These are phyloP conservation scores for Tubosaeta brunneosetosa DNA, from an alignment of 768 basidiomycete genomes.

Conservation along the genomic window DNA sequence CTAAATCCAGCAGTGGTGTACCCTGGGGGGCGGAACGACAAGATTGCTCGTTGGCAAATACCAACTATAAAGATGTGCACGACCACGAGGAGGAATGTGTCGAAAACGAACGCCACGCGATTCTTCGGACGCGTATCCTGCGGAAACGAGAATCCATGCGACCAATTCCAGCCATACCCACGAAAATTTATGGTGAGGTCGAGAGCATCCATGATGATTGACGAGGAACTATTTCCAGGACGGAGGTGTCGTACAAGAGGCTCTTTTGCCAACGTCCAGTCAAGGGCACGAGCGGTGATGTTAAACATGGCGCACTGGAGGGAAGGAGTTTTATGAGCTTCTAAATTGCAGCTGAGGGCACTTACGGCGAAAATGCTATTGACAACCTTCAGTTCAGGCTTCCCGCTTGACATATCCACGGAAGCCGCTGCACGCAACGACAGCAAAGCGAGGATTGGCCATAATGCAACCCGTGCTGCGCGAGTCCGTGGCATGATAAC, in stretches of 20 bases:
- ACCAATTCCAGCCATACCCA: slow-evolving; percentile 33
- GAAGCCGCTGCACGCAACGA: slow-evolving; percentile 36
- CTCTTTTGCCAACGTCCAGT: slow-evolving; percentile 14
- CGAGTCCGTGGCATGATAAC: slow-evolving; percentile 45
- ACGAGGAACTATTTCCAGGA: neutral
- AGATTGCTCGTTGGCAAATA: slow-evolving; percentile 40
- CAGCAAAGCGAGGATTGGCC: slow-evolving; percentile 42
- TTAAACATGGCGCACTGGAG: slow-evolving; percentile 13
- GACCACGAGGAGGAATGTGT: slow-evolving; percentile 32
- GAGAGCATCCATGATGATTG: slow-evolving; percentile 34
- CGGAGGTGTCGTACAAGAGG: slow-evolving; percentile 4
- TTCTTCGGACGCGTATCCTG: slow-evolving; percentile 40
- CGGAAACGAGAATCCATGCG: slow-evolving; percentile 27
- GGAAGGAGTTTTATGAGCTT: neutral
- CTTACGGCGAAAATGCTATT: slow-evolving; percentile 14
- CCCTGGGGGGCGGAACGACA: slow-evolving; percentile 32
- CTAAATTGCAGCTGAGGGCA: neutral
- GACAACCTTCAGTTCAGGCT: neutral
- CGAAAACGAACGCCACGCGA: slow-evolving; percentile 33
- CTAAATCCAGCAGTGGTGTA: slow-evolving; percentile 14
- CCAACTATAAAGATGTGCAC: slow-evolving; percentile 41
- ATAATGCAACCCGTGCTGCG: slow-evolving; percentile 39
- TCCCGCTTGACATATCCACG: slow-evolving; percentile 8
- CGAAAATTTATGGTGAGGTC: slow-evolving; percentile 47
- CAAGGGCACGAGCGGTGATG: slow-evolving; percentile 11